These are phyloP conservation scores for Diaporthe nobilis DNA, from an alignment of 2,329 filamentous ascomycete species.

Conservation along the genomic window DNA sequence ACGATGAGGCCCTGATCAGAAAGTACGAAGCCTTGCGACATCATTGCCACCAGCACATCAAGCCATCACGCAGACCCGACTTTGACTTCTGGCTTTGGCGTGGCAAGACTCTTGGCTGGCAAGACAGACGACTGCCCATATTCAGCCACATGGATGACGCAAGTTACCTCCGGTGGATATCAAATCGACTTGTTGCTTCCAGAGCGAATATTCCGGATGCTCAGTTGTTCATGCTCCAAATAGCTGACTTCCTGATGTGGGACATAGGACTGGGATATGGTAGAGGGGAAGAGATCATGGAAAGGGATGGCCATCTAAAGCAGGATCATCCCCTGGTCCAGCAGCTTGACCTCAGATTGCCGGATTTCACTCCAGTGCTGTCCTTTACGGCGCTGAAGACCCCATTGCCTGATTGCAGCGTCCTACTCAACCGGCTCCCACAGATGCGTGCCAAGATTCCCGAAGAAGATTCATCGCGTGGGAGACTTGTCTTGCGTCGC, in stretches of 20 bases:
- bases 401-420: not conserved
- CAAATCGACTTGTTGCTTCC: no score
- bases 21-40: not conserved
- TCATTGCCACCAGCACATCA: no score
- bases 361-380: not conserved
- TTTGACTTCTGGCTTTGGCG: no score
- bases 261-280: not conserved
- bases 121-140: not conserved
- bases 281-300: not conserved
- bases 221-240: not conserved
- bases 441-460: not conserved
- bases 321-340: not conserved
- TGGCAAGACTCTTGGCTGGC: not conserved
- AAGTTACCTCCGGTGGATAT: no score
- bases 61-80: no score
- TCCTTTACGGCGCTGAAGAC: fast-evolving
- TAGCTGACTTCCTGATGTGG: constrained; percentile 3
- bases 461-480: not conserved
- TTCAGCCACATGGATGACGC: no score
- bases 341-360: not conserved
- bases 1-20: not conserved
- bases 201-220: not conserved
- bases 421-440: not conserved
- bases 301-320: not conserved
- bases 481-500: not conserved